Base-by-base conservation (phyloP, 768 basidiomycete genomes). In the Pleurotus ostreatus region DNA sequence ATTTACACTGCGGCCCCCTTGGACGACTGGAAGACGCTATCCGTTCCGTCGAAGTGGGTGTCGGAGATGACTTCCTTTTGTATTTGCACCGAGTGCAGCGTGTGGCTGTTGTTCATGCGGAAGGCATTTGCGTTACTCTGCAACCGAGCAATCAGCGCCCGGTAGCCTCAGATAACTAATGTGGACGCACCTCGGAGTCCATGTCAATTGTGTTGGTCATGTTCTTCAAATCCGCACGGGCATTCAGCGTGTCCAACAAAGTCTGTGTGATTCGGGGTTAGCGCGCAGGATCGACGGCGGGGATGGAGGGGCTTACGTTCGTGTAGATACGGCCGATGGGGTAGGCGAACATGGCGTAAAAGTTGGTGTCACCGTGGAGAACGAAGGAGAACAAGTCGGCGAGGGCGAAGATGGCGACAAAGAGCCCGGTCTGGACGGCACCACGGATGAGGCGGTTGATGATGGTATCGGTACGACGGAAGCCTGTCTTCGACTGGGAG, bases 381-480 rank as follows among this genome's bases (percentile, higher is more conserved):
- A 66, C 22, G 56, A 72, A 72, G 0, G 68, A 61, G 34, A 81
- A 73, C 23, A 83, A 62, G 62, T 82, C 80, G 1, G 71, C 78
- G 37, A 81, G 59, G 8, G 82, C 79, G 48, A 83, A 81, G 1
- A 80, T 66, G 0, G 77, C 75, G 11, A 75, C 78, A 56, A 82
- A 81, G 4, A 79, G 59, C 40, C 82, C 81, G 3, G 82, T 82
- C 58, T 81, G 80, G 30, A 82, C 65, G 8, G 81, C 79, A 23
- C 80, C 80, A 53, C 78, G 77, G 58, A 82, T 81, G 2, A 82
- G 69, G 34, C 78, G 75, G 56, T 79, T 79, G 60, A 82, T 77
- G 55, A 81, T 71, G 0, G 71, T 78, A 59, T 84, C 80, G 4
- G 77, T 83, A 59, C 68, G 75, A 13, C 68, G 69, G 65, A 81